These are phyloP conservation scores for Eucalyptus victrix DNA, from an alignment of 345 rosid genomes.

Conservation along the genomic window DNA sequence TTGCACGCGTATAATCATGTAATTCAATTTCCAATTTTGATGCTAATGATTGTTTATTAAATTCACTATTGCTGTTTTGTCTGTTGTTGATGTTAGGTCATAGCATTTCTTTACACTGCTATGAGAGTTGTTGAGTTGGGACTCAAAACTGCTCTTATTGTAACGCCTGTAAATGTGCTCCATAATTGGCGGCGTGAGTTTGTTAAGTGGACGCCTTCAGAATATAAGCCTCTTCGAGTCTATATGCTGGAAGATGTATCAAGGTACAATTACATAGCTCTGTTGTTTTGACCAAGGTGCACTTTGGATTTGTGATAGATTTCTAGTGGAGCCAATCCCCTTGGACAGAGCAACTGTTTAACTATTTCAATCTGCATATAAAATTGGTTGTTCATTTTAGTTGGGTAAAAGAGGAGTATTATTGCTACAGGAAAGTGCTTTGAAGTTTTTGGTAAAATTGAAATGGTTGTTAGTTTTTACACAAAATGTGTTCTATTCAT, in stretches of 20 bases:
- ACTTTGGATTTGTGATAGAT: not conserved
- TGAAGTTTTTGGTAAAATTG: not conserved
- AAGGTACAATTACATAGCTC: slow-evolving; percentile 25
- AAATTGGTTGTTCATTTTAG: not conserved
- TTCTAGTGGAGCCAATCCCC: not conserved
- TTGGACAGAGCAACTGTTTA: not conserved
- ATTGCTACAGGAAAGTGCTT: not conserved
- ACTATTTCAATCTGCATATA: not conserved
- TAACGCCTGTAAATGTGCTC: slow-evolving; percentile 96
- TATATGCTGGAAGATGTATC: slow-evolving; percentile 96
- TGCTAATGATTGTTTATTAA: not conserved
- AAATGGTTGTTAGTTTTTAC: not conserved
- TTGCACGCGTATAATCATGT: not conserved
- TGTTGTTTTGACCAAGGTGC: not conserved
- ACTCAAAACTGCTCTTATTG: slow-evolving; percentile 80
- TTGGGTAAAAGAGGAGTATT: not conserved
- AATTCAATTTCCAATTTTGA: not conserved
- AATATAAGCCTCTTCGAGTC: slow-evolving; percentile 76
- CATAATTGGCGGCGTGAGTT: slow-evolving; percentile 98
- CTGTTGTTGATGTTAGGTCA: slow-evolving; percentile 46
- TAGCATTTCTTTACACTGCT: slow-evolving; percentile 94
- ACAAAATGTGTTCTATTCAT: not conserved
- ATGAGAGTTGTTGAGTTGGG: slow-evolving; percentile 92
- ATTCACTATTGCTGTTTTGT: not conserved
- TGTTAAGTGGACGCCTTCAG: slow-evolving; percentile 89